These are phyloP conservation scores for Erucastrum elatum DNA, from an alignment of 345 rosid genomes.

Conservation along the genomic window DNA sequence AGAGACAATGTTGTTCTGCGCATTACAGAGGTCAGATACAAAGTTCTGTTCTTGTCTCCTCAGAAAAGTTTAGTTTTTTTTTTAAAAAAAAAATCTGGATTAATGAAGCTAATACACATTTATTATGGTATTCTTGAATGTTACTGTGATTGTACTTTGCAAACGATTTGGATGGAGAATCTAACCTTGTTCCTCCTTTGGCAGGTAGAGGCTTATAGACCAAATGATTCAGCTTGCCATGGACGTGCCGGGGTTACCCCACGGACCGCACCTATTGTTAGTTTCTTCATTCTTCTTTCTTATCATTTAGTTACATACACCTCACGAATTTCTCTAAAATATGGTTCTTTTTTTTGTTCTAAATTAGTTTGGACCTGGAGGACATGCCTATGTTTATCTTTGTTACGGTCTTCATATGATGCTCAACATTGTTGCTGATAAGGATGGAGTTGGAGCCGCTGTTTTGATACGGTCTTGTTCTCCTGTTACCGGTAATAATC, in stretches of 20 bases:
- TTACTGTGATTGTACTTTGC: background rate
- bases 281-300: slow-evolving; percentile 24
- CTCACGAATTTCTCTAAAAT: background rate
- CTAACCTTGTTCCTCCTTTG: background rate
- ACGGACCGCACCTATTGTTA: slow-evolving; percentile 86
- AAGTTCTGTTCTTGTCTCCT: background rate
- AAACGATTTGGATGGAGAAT: background rate
- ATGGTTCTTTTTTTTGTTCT: background rate
- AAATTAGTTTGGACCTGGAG: slow-evolving; percentile 87
- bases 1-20: slow-evolving; percentile 78
- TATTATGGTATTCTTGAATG: background rate
- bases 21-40: slow-evolving; percentile 72
- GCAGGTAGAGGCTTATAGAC: slow-evolving; percentile 94
- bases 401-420: slow-evolving; percentile 92
- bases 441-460: slow-evolving; percentile 85
- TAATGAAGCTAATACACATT: background rate
- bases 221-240: slow-evolving; percentile 94
- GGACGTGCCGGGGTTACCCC: slow-evolving; percentile 80
- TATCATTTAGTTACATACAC: background rate
- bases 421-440: slow-evolving; percentile 95
- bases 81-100: background rate
- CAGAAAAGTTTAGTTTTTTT: background rate
- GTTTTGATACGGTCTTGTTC: slow-evolving; percentile 86
- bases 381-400: slow-evolving; percentile 90
- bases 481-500: slow-evolving; percentile 70